Evolutionary conservation across 2,329 filamentous ascomycete species (phyloP).

Genomic region (Fusarium citri): DNA sequence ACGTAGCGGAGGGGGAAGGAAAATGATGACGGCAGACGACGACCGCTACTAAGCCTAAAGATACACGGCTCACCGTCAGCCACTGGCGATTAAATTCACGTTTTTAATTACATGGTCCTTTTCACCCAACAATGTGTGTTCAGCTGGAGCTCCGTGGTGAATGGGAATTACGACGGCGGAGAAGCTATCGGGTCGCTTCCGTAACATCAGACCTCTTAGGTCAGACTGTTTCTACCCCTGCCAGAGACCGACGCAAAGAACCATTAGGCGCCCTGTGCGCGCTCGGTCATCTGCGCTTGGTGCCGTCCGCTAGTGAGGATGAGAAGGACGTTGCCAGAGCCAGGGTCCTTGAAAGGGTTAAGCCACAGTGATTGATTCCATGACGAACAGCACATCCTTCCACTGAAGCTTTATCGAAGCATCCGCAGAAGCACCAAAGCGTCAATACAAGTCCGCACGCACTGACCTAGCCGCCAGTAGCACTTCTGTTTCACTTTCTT

Average conservation of each 20-base stretch:
- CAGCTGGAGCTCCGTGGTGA: constrained; percentile 7
- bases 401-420: constrained; percentile 43
- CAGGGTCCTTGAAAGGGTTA: constrained; percentile 35
- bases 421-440: constrained; percentile 39
- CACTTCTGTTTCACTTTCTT: constrained; percentile 34
- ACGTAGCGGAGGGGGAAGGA: constrained; percentile 33
- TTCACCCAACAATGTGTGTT: background rate
- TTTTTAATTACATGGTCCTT: constrained; percentile 14
- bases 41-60: constrained; percentile 26
- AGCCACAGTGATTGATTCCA: constrained; percentile 31
- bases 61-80: constrained; percentile 36
- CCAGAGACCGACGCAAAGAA: constrained; percentile 18
- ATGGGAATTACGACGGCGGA: constrained; percentile 17
- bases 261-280: constrained; percentile 44
- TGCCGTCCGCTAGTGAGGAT: constrained; percentile 40
- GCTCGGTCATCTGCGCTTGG: constrained; percentile 49
- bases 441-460: constrained; percentile 30
- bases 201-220: constrained; percentile 13
- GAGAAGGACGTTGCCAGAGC: constrained; percentile 34
- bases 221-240: constrained; percentile 19
- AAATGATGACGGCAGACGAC: constrained; percentile 41
- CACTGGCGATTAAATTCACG: constrained; percentile 6
- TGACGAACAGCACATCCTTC: constrained; percentile 31
- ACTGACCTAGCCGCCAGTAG: constrained; percentile 35
- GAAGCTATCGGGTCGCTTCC: constrained; percentile 40